Evolutionary conservation across 371 early-diverging fungal species (phyloP).

Genomic region (Batkoa obscura): DNA sequence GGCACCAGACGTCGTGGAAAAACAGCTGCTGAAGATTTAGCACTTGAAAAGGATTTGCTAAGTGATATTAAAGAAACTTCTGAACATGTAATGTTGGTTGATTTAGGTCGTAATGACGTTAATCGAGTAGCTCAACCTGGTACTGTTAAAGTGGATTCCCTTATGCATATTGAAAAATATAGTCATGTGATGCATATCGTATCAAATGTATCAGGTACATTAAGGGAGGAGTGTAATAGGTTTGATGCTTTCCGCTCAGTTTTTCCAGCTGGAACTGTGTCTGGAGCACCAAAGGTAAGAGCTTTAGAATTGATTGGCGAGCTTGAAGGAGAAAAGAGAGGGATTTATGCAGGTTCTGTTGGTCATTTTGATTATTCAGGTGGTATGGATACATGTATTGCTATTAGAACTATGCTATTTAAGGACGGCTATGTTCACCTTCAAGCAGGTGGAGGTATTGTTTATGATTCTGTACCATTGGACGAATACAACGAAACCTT

Average conservation of each 20-base stretch:
- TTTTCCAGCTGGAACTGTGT: constrained; percentile 96
- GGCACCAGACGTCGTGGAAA: constrained; percentile 85
- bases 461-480: constrained; percentile 77
- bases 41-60: constrained; percentile 61
- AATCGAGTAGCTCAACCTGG: constrained; percentile 86
- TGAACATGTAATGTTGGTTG: constrained; percentile 96
- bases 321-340: constrained; percentile 77
- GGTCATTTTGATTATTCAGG: constrained; percentile 89
- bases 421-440: constrained; percentile 86
- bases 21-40: constrained; percentile 61
- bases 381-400: constrained; percentile 88
- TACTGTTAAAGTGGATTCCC: constrained; percentile 78
- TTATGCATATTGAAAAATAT: constrained; percentile 91
- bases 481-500: constrained; percentile 89
- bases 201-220: constrained; percentile 70
- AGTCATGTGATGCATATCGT: constrained; percentile 97
- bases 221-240: constrained; percentile 69
- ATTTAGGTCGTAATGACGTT: constrained; percentile 90
- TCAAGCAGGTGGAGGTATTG: constrained; percentile 91
- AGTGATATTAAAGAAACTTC: constrained; percentile 83
- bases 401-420: constrained; percentile 91
- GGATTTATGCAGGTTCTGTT: constrained; percentile 89
- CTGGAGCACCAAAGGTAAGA: constrained; percentile 92
- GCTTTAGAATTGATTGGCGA: constrained; percentile 87
- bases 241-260: constrained; percentile 92